Evolutionary conservation across 169 alveolate genomes (phyloP), one percentile per base, ranked within the genome.

Genomic region (Plasmodium vinckei): DNA sequence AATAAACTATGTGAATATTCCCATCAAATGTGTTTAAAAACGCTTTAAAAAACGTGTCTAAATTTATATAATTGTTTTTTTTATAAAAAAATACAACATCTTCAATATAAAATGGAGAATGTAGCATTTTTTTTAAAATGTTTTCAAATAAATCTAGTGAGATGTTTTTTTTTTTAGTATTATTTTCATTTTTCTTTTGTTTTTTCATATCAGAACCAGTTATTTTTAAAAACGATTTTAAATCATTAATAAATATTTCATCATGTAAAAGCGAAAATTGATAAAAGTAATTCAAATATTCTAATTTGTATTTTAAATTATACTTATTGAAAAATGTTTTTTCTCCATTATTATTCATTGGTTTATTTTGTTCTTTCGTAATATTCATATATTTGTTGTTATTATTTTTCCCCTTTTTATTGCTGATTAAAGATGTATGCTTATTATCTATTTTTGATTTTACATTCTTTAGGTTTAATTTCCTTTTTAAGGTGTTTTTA

Each of bases 361-460:
- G 10, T 23, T 77, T 69, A 23, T 63, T n/a, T 25, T 77, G 6
- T 65, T 77, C 44, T 63, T 19, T 68, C 42, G 7, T 33, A 33
- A 4, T 4, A 33, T 33, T 33, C 42, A 33, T 33, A 33, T 33
- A 33, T 10, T 13, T 39, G 23, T 44, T 25, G 27, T 57, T 77
- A 19, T 19, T 65, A 54, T 56, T 27, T 17, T 49, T 77, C 15
- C 49, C 27, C 44, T 77, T 27, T 17, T 61, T 77, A 23, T 68
- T 77, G 39, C 51, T 39, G 13, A 64, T 63, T 63, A 42, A 64
- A 13, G 73, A 47, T 68, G 47, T 59, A 49, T 57, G 88, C 33
- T 77, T 77, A 57, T 77, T 77, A 42, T 77, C 88, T 77, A 77
- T 64, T 68, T 77, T 77, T 47, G 88, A 47, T 64, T 77, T 77